Conservation (phyloP, 202 grass and related monocot species). For the Panicum virgatum region DNA sequence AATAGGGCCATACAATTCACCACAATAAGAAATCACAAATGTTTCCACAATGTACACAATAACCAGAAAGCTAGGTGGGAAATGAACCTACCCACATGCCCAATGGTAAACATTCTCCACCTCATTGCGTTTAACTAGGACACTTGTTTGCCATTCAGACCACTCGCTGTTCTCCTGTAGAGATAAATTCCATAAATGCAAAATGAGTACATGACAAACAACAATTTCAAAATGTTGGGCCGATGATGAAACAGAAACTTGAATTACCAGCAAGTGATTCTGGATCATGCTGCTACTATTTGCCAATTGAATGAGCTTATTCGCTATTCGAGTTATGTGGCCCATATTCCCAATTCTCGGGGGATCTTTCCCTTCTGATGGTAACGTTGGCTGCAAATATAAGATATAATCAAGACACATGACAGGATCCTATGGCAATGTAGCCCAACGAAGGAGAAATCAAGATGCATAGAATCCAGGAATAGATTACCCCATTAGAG, state of each 20-base stretch:
- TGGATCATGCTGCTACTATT: conserved; percentile 62
- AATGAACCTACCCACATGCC: conserved; percentile 64
- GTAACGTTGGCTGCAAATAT: conserved; percentile 55
- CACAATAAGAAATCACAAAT: background rate
- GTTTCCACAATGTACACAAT: conserved; percentile 13
- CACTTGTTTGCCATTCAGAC: conserved; percentile 59
- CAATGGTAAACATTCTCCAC: conserved; percentile 83
- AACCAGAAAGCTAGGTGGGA: background rate
- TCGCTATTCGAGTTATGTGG: conserved; percentile 75
- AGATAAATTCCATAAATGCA: conserved; percentile 18
- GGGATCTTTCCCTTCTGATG: conserved; percentile 56
- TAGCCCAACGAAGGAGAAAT: background rate
- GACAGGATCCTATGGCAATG: background rate
- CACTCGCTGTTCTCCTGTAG: conserved; percentile 62
- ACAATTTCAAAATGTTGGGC: background rate
- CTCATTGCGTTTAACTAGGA: conserved; percentile 62
- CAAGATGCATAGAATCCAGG: background rate
- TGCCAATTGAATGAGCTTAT: conserved; percentile 81
- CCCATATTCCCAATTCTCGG: conserved; percentile 84
- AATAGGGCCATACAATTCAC: background rate
- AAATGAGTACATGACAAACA: background rate
- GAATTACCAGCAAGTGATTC: conserved; percentile 62
- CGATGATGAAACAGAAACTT: conserved; percentile 5
- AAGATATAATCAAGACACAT: conserved; percentile 26
- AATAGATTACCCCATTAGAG: conserved; percentile 56